Base-by-base conservation (phyloP, 2,329 filamentous ascomycete species). In the Trichoderma endophyticum region DNA sequence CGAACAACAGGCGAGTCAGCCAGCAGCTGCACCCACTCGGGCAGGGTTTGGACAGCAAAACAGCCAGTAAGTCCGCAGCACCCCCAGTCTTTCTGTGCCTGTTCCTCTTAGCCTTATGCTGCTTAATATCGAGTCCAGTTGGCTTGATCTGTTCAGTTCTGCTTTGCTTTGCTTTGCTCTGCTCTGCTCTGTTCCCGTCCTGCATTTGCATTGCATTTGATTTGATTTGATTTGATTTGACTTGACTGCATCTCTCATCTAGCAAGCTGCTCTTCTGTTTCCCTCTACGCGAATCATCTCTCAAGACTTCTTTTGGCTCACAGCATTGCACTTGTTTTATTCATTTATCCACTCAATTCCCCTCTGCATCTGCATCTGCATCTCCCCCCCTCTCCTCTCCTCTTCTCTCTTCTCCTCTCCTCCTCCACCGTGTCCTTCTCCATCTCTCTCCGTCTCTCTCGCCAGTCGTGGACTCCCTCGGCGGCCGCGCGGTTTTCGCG, bases 401-500 rank as follows among this genome's bases (percentile, higher is more conserved):
- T 39, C 36, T 15, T 6, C 7, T 39, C 14, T 39, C 36, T 8
- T 43, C 39, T 43, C 43, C 43, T 51, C n/a, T 6, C 43, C 34
- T 36, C 34, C 3, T 36, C 43, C 43, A 51, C 43, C 43, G 43
- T 51, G 43, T 12, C n/a, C 43, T 6, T 51, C 48, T 24, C 21
- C 72, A 70, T 64, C 51, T 73, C 72, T 24, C 28, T 63, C 43
- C 73, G 72, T 73, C n/a, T 24, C 28, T 63, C 24, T 39, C 48
- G 28, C 39, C 56, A 36, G 62, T 67, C 70, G n/a, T 71, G 62
- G 70, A 56, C 64, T 63, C 60, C 32, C 36, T 68, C 70, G 70
- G 64, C 30, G 34, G 59, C 60, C 60, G 54, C 67, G 30, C 67
- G 71, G 61, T 70, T n/a, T 30, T 43, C 57, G 70, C 70, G 63